Evolutionary conservation across 768 basidiomycete genomes (phyloP).

Genomic region (Paxillus rubicundulus): DNA sequence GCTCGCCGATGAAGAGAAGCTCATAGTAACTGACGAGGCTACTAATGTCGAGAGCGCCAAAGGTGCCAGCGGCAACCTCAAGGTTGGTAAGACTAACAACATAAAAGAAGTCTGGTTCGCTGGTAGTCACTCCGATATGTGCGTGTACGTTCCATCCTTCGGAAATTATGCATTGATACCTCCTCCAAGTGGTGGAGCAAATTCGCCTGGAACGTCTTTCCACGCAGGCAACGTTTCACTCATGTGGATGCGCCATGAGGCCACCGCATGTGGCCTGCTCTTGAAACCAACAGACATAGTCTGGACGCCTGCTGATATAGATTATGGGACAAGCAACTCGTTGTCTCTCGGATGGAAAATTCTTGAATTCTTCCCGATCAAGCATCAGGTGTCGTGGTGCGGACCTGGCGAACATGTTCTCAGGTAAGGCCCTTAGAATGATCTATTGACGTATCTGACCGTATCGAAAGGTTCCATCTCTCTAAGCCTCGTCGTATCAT

Average conservation of each 20-base stretch:
- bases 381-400: slow-evolving; percentile 18
- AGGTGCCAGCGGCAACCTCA: background rate
- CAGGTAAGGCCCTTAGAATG: background rate
- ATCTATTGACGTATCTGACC: background rate
- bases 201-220: slow-evolving; percentile 9
- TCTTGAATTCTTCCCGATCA: slow-evolving; percentile 11
- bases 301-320: slow-evolving; percentile 18
- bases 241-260: slow-evolving; percentile 33
- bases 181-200: slow-evolving; percentile 11
- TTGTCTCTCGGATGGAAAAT: slow-evolving; percentile 15
- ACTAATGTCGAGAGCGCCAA: background rate
- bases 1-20: too few species aligned
- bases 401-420: slow-evolving; percentile 11
- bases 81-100: background rate
- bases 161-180: background rate
- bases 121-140: slow-evolving; percentile 38
- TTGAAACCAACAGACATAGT: slow-evolving; percentile 18
- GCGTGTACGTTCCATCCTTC: background rate
- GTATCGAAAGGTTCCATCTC: slow-evolving; percentile 8
- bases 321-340: slow-evolving; percentile 15
- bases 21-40: background rate
- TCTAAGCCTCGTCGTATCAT: slow-evolving; percentile 16
- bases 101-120: slow-evolving; percentile 66
- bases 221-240: slow-evolving; percentile 20
- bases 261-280: slow-evolving; percentile 19